Base-by-base conservation (phyloP, 306 rosid species). In the Sindora glabra region DNA sequence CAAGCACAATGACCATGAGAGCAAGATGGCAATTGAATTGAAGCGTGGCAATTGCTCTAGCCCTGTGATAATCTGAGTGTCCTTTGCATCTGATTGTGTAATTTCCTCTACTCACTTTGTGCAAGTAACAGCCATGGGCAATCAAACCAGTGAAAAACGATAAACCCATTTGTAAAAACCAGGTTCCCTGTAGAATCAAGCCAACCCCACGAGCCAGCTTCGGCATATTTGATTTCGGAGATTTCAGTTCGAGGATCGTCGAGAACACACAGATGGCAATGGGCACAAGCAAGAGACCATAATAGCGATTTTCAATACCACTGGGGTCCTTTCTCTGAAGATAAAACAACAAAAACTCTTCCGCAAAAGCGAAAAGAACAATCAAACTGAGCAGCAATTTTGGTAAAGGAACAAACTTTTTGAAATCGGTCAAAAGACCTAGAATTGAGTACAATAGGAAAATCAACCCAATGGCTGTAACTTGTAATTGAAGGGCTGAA, bases 21-120 rank as follows among this genome's bases (percentile, higher is more conserved):
- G 98, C 96, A 48, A 91, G 96, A 62, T 85, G 96, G 62, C 95
- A 91, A 67, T 91, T 91, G 62, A 91, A 91, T 74, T 85, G 98
- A 68, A 91, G 96, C 16, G 98, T 91, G 6, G 95, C 96, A n/a
- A 91, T 77, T 7, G 96, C 95, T 40, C 89, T 83, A 25, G 89
- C 97, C 44, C 97, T 71, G 67, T 87, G 97, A 68, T 69, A 85
- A 14, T 85, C 92, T 15, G 72, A 48, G 56, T 87, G 95, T 0
- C 85, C 98, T 48, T 83, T 85, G 44, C 98, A 91, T 51, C 66
- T 74, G 9, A 88, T 19, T 0, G 85, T 87, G 67, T 77, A 87
- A 64, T 91, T 91, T 52, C 95, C 98, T 34, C 83, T 70, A 25
- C 95, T 91, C 68, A 69, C 73, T 22, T 38, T 39, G 64, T 79